Evolutionary conservation across 2,329 filamentous ascomycete genomes (phyloP).

Genomic region (Colletotrichum lini): DNA sequence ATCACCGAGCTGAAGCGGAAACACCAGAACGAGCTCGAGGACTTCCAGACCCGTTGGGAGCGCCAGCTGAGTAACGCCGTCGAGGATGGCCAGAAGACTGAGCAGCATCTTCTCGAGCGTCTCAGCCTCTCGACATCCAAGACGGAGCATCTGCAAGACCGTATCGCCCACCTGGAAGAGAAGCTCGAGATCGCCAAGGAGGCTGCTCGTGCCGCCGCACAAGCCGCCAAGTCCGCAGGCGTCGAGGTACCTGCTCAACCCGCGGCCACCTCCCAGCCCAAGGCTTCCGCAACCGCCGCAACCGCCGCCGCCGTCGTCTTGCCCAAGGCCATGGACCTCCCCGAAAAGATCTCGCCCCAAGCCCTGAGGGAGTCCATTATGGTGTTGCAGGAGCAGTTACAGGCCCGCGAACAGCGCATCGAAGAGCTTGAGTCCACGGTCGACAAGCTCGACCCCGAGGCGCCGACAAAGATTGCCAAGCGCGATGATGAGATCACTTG

Average conservation of each 20-base stretch:
- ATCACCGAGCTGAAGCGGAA: constrained; percentile 67
- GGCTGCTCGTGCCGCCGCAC: constrained; percentile 85
- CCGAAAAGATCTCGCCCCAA: constrained; percentile 93
- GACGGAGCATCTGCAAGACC: constrained; percentile 87
- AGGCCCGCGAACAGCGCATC: constrained; percentile 91
- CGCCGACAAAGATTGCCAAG: constrained; percentile 86
- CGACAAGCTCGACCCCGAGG: constrained; percentile 79
- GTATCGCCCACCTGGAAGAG: constrained; percentile 87
- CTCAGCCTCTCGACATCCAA: constrained; percentile 88
- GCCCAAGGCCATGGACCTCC: constrained; percentile 64
- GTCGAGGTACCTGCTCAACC: constrained; percentile 52
- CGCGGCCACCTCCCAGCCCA: constrained; percentile 50
- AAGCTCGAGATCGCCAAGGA: constrained; percentile 91
- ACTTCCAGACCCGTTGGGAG: constrained; percentile 82
- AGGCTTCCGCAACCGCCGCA: constrained; percentile 47
- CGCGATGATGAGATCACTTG: constrained; percentile 94
- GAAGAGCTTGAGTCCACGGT: constrained; percentile 86
- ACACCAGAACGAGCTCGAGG: constrained; percentile 79
- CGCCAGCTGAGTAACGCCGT: constrained; percentile 79
- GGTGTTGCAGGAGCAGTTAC: constrained; percentile 95
- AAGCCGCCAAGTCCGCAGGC: constrained; percentile 76
- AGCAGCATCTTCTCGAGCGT: constrained; percentile 85
- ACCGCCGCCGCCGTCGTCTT: constrained; percentile 57
- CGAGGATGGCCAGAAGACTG: constrained; percentile 86
- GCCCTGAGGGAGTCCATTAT: constrained; percentile 96